Percentiles rank a stretch among this genome's conserved stretches.
Conservation (phyloP, 495 filamentous ascomycete species). For the Corynascus novoguineensis region DNA sequence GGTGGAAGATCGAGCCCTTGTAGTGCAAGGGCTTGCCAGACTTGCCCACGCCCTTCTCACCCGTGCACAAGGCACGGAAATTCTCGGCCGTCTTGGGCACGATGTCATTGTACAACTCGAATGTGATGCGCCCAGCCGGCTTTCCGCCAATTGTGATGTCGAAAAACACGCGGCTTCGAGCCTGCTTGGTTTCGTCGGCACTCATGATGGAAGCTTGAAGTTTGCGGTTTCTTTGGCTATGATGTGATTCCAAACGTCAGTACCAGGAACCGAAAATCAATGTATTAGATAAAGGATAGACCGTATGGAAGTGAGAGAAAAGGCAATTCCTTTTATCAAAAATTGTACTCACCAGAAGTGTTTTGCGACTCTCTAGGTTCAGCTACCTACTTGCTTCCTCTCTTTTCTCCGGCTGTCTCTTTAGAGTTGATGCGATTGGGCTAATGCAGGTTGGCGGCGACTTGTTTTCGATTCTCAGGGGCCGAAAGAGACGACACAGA, state of each 20-base stretch:
- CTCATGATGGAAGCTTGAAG: conserved; percentile 27
- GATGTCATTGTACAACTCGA: conserved; percentile 85
- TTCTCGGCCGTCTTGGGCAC: conserved; percentile 94
- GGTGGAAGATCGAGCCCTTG: conserved; percentile 89
- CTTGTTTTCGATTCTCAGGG: neutral
- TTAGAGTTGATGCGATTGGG: neutral
- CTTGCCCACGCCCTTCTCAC: conserved; percentile 77
- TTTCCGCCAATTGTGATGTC: conserved; percentile 75
- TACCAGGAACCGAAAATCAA: neutral
- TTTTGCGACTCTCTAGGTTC: neutral
- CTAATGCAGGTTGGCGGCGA: neutral
- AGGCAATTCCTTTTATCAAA: neutral
- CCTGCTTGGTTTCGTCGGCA: conserved; percentile 35
- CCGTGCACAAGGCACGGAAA: conserved; percentile 95
- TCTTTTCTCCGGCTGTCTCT: neutral
- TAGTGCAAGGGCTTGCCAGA: conserved; percentile 83
- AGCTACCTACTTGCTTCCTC: neutral
- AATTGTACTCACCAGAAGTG: neutral
- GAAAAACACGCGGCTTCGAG: conserved; percentile 75
- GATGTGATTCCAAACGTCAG: neutral
- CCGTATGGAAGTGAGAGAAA: neutral
- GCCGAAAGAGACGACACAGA: neutral
- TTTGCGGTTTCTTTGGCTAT: neutral
- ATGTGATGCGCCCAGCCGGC: conserved; percentile 64
- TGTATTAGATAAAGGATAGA: neutral